Evolutionary conservation across 1,139 yeast genomes (phyloP), one percentile per base, ranked within the genome.

Genomic region (Pichia sp.): DNA sequence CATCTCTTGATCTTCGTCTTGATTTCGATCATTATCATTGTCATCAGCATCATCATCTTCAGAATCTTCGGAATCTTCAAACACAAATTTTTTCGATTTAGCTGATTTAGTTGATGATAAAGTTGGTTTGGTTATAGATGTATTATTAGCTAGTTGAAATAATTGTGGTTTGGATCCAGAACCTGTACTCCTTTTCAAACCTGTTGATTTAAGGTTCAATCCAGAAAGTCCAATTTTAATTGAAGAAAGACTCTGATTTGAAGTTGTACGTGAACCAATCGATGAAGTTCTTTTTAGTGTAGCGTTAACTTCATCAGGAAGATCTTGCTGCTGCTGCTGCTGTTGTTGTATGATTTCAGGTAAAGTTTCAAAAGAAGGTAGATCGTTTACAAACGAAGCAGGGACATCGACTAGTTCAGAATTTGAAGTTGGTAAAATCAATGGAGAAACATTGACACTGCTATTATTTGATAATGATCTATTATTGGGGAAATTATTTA

Each of bases 211-310:
- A 14, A 57, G 41, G 44, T 57, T 58, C n/a, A 56, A 45, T 2
- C 61, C 61, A 38, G 55, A 50, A n/a, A 56, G 38, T 3, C 61
- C 61, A 17, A 50, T 51, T 28, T 56, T 56, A 10, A 56, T 53
- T 2, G 57, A 52, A 3, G 59, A 51, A 6, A 55, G 36, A 10
- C 43, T 43, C 28, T 46, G 45, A 2, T 49, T 36, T 3, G 51
- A 44, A 5, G 28, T 21, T 30, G 35, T 28, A 12, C 36, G 34
- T n/a, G 49, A 41, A 2, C 46, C 45, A 14, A 53, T 36, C 26
- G 53, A 48, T 20, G 45, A n/a, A 3, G 51, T 47, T 22, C 56
- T 41, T 33, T 47, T 52, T 4, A 26, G 30, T 26, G 30, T 4
- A 3, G 30, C 18, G n/a, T n/a, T n/a, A n/a, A n/a, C n/a, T n/a